A percentile compares a stretch with the other conserved stretches of the same genome.
Conservation (phyloP, 1,284 basidiomycete species). For the Marasmius tenuissimus region DNA sequence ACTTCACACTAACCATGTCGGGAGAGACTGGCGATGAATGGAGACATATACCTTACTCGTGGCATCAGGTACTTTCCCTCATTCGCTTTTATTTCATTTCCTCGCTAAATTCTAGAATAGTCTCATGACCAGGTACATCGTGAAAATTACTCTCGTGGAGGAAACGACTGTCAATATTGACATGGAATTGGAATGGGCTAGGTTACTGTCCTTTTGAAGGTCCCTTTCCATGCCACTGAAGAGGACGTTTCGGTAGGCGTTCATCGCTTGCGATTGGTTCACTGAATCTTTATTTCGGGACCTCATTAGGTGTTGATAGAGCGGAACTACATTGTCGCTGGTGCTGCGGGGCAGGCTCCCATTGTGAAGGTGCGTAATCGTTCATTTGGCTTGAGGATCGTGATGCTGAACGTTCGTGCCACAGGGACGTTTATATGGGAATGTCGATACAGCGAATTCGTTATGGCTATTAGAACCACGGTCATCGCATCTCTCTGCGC, state of each 20-base stretch:
- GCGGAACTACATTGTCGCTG: slow-evolving; percentile 65
- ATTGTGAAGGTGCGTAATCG: slow-evolving; percentile 60
- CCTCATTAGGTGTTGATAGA: slow-evolving; percentile 63
- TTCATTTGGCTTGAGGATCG: not conserved
- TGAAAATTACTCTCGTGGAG: slow-evolving; percentile 9
- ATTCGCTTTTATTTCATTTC: slow-evolving; percentile 2
- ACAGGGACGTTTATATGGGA: slow-evolving; percentile 70
- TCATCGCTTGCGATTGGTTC: not conserved
- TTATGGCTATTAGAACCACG: slow-evolving; percentile 79
- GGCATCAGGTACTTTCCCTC: slow-evolving; percentile 52
- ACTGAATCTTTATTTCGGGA: not conserved
- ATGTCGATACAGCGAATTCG: slow-evolving; percentile 60
- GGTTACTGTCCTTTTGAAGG: slow-evolving; percentile 76
- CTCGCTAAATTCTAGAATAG: slow-evolving; percentile 29
- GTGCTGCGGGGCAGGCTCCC: slow-evolving; percentile 64
- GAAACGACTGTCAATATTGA: slow-evolving; percentile 9
- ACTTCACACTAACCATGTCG: not conserved
- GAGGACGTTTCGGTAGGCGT: slow-evolving; percentile 64
- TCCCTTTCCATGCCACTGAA: slow-evolving; percentile 67
- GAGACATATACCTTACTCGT: slow-evolving; percentile 41
- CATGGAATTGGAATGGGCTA: slow-evolving; percentile 23
- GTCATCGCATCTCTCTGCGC: slow-evolving; percentile 44
- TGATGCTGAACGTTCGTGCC: slow-evolving; percentile 2
- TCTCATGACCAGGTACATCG: slow-evolving; percentile 65
- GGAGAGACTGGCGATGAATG: slow-evolving; percentile 2